phyloP scores from a whole-genome alignment of 768 basidiomycete genomes.

The Boletus fagicola region DNA sequence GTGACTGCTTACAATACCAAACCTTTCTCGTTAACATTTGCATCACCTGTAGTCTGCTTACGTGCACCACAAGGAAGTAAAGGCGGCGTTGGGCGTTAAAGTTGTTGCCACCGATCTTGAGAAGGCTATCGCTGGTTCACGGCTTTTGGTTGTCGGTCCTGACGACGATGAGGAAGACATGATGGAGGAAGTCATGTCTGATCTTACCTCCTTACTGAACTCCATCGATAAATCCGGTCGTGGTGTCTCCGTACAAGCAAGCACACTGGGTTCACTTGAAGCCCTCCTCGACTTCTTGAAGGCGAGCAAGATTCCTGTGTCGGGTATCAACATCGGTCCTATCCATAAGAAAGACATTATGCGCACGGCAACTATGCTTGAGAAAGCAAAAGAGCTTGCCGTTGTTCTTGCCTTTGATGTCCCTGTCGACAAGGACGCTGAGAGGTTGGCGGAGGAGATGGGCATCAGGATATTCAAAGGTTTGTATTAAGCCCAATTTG shows the following conservation, averaged over 20 bases:
- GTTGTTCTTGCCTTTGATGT: slow-evolving; percentile 98
- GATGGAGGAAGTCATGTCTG: slow-evolving; percentile 94
- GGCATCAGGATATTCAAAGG: slow-evolving; percentile 94
- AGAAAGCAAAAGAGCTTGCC: slow-evolving; percentile 92
- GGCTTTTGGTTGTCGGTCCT: slow-evolving; percentile 86
- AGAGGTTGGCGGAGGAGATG: slow-evolving; percentile 88
- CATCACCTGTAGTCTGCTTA: slow-evolving; percentile 69
- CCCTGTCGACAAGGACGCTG: slow-evolving; percentile 88
- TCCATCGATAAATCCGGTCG: slow-evolving; percentile 94
- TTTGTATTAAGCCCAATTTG: slow-evolving; percentile 30
- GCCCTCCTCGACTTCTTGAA: slow-evolving; percentile 95
- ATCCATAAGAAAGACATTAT: slow-evolving; percentile 95
- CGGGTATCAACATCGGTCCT: slow-evolving; percentile 96
- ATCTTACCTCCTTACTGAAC: slow-evolving; percentile 82
- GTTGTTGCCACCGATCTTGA: slow-evolving; percentile 93
- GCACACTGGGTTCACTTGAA: slow-evolving; percentile 94
- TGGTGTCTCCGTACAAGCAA: slow-evolving; percentile 97
- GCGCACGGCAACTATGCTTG: slow-evolving; percentile 90
- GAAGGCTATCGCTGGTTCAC: slow-evolving; percentile 96
- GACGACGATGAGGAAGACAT: slow-evolving; percentile 97
- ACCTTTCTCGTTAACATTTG: slow-evolving; percentile 3
- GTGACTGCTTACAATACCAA: slow-evolving; percentile 10
- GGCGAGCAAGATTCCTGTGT: slow-evolving; percentile 93
- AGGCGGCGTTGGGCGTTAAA: slow-evolving; percentile 96
- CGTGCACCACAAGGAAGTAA: slow-evolving; percentile 96